These are phyloP conservation scores for Neodidymelliopsis sp. DNA, from an alignment of 2,329 filamentous ascomycete species.

Conservation along the genomic window DNA sequence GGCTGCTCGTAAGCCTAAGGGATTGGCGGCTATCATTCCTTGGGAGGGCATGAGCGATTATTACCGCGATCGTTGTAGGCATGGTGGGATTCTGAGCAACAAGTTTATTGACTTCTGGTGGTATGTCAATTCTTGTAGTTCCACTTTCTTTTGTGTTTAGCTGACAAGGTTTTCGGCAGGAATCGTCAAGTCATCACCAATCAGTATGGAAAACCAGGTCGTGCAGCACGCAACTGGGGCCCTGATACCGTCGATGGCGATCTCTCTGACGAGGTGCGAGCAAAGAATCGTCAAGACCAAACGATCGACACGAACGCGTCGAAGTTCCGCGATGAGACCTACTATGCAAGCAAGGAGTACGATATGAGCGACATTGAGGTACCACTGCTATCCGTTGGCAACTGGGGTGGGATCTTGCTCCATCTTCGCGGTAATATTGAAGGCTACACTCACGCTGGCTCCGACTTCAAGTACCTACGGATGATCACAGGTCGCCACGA, in stretches of 20 bases:
- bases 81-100: conserved; percentile 50
- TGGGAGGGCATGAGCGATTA: conserved; percentile 66
- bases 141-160: background rate
- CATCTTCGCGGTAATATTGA: conserved; percentile 74
- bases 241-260: conserved; percentile 66
- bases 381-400: conserved; percentile 70
- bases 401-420: conserved; percentile 75
- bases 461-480: conserved; percentile 71
- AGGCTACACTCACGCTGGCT: conserved; percentile 69
- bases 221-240: conserved; percentile 61
- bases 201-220: conserved; percentile 68
- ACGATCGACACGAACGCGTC: conserved; percentile 50
- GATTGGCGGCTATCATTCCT: conserved; percentile 60
- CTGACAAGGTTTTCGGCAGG: conserved; percentile 57
- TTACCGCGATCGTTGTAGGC: conserved; percentile 56
- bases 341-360: conserved; percentile 72
- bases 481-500: conserved; percentile 76
- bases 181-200: conserved; percentile 70
- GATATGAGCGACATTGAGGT: conserved; percentile 71
- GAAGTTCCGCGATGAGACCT: conserved; percentile 67
- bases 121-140: conserved; percentile 13
- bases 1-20: conserved; percentile 60
- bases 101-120: conserved; percentile 65
- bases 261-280: conserved; percentile 61
- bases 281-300: conserved; percentile 54